Evolutionary conservation across 2,329 filamentous ascomycete species (phyloP).

Genomic region (Aspergillus fumigatiaffinis): DNA sequence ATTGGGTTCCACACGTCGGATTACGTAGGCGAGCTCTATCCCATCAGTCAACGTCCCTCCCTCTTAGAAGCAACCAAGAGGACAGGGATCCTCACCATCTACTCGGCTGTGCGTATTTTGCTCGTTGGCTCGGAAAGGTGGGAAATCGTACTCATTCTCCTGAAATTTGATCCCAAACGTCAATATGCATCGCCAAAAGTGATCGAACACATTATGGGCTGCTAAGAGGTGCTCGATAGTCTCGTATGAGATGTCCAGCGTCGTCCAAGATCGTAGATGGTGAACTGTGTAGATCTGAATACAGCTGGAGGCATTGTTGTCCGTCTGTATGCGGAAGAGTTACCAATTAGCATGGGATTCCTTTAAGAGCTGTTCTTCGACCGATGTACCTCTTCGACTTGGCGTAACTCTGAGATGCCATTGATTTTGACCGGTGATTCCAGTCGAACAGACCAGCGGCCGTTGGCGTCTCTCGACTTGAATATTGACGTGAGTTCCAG

Average conservation of each 20-base stretch:
- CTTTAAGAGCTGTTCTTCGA: background rate
- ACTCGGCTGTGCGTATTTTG: background rate
- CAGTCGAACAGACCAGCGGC: background rate
- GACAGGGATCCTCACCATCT: background rate
- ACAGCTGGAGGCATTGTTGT: background rate
- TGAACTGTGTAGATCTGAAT: slow-evolving; percentile 7
- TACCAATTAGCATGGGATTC: background rate
- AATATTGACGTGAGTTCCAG: background rate
- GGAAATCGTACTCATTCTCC: slow-evolving; percentile 14
- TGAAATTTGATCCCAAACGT: slow-evolving; percentile 6
- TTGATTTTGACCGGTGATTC: background rate
- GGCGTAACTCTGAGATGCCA: background rate
- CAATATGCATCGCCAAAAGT: slow-evolving; percentile 9
- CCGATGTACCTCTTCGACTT: background rate
- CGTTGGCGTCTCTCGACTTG: background rate
- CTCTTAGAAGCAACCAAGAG: background rate
- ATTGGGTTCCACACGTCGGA: slow-evolving; percentile 10
- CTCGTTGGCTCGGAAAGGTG: slow-evolving; percentile 1
- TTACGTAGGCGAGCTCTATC: slow-evolving; percentile 11
- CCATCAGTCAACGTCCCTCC: background rate
- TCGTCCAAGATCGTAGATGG: slow-evolving; percentile 10
- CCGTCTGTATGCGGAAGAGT: background rate
- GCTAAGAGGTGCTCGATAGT: slow-evolving; percentile 6
- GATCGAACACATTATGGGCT: slow-evolving; percentile 3
- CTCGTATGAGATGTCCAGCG: slow-evolving; percentile 10